Conservation (phyloP, 2,329 filamentous ascomycete species). For the Anthostomella pinea region DNA sequence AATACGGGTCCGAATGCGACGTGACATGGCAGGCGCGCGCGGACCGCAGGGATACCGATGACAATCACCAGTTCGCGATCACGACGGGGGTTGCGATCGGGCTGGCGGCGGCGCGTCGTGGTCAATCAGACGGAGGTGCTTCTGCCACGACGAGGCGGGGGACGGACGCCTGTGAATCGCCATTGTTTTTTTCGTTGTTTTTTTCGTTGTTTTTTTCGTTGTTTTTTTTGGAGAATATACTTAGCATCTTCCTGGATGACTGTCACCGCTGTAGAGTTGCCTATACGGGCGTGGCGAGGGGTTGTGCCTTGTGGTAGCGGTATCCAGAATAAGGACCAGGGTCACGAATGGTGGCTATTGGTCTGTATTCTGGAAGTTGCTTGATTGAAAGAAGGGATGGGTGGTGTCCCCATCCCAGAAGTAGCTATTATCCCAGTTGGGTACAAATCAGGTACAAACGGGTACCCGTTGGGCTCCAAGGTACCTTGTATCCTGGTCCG, state of each 20-base stretch:
- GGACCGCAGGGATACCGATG: constrained; percentile 23
- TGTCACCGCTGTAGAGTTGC: constrained; percentile 16
- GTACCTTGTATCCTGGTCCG: too few species aligned
- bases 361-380: too few species aligned
- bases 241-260: too few species aligned
- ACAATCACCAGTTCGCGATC: constrained; percentile 22
- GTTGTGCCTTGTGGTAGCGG: too few species aligned
- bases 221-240: too few species aligned
- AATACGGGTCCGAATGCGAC: not conserved
- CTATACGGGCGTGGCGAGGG: constrained; percentile 21
- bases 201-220: not conserved
- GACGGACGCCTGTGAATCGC: constrained; percentile 20
- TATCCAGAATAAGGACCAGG: too few species aligned
- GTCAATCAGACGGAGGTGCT: constrained; percentile 27
- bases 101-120: constrained; percentile 5
- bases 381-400: too few species aligned
- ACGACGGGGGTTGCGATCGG: constrained; percentile 22
- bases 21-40: constrained; percentile 22
- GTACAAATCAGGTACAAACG: too few species aligned
- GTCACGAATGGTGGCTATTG: too few species aligned
- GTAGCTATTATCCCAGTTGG: too few species aligned
- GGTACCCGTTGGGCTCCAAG: too few species aligned
- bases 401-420: too few species aligned
- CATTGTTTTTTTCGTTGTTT: constrained; percentile 1
- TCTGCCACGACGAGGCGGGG: constrained; percentile 22